Evolutionary conservation across 257 asterid genomes (phyloP), one percentile per base, ranked within the genome.

Genomic region (Fraxinus excelsior): DNA sequence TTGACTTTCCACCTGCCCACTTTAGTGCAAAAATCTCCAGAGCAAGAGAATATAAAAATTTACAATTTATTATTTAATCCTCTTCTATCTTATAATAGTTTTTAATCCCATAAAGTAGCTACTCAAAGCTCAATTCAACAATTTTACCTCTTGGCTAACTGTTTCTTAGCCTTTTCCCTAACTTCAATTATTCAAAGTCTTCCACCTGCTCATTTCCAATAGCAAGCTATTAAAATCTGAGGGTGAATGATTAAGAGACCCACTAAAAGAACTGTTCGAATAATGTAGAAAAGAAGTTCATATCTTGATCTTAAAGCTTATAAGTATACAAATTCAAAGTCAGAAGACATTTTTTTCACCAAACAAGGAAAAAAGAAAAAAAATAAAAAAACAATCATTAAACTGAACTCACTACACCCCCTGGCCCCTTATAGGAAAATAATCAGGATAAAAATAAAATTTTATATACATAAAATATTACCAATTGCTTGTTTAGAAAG

Each of bases 21-120:
- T 81, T 76, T 70, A 49, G 71, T 69, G 80, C 71, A 76, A 28
- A 58, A 60, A 60, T 60, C 18, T 60, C 74, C 86, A 79, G 83
- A 75, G 67, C 87, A 82, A 75, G 84, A 83, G 73, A 53, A 76
- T 23, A 51, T 83, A 75, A 70, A 44, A 70, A 70, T 18, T 49
- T 18, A 71, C 71, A 29, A 74, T 71, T 53, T 70, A 76, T 82
- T 29, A 42, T 70, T 21, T 42, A 38, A 38, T 40, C 75, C 35
- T 67, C 73, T 38, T n/a, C 75, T 67, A 29, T 79, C 14, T 10
- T 26, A 25, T 26, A 23, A 62, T 23, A 62, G 38, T 29, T 51
- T 38, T 23, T 53, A 66, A n/a, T 34, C 32, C 28, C 29, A 31
- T 14, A 70, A 77, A 71, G 70, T 53, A 67, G 73, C 31, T 25